Conservation (phyloP, 2,329 filamentous ascomycete genomes). For the Aspergillus fijiensis region DNA sequence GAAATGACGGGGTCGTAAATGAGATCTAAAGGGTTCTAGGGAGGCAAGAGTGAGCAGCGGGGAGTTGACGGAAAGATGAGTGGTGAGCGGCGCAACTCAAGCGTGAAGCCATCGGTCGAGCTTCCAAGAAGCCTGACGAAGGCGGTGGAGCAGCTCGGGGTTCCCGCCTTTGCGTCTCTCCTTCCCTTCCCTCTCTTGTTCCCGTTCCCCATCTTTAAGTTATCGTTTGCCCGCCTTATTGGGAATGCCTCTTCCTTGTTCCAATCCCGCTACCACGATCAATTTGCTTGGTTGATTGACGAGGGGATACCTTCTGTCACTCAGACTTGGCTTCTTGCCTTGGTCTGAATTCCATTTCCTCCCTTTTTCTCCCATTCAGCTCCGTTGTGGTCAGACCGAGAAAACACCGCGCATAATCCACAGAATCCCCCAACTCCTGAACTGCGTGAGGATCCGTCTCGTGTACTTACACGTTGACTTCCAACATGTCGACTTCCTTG, state of each 20-base stretch:
- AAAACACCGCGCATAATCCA: slow-evolving; percentile 16
- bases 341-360: neutral
- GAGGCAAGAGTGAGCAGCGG: neutral
- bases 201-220: slow-evolving; percentile 9
- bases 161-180: slow-evolving; percentile 24
- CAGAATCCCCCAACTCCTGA: neutral
- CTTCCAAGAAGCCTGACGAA: slow-evolving; percentile 32
- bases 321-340: neutral
- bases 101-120: slow-evolving; percentile 14
- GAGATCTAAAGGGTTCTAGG: neutral
- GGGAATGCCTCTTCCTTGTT: slow-evolving; percentile 12
- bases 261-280: slow-evolving; percentile 10
- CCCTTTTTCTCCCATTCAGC: slow-evolving; percentile 1
- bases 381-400: slow-evolving; percentile 11
- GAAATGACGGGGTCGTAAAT: neutral
- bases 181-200: slow-evolving; percentile 20
- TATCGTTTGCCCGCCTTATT: slow-evolving; percentile 15
- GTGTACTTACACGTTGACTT: slow-evolving; percentile 6
- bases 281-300: slow-evolving; percentile 1
- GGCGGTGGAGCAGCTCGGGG: slow-evolving; percentile 30
- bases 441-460: slow-evolving; percentile 12
- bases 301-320: neutral
- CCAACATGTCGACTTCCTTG: slow-evolving; percentile 50
- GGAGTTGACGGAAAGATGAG: slow-evolving; percentile 2
- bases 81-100: slow-evolving; percentile 7